Evolutionary conservation across 306 rosid genomes (phyloP), one percentile per base, ranked within the genome.

Genomic region (Inga leiocalycina): DNA sequence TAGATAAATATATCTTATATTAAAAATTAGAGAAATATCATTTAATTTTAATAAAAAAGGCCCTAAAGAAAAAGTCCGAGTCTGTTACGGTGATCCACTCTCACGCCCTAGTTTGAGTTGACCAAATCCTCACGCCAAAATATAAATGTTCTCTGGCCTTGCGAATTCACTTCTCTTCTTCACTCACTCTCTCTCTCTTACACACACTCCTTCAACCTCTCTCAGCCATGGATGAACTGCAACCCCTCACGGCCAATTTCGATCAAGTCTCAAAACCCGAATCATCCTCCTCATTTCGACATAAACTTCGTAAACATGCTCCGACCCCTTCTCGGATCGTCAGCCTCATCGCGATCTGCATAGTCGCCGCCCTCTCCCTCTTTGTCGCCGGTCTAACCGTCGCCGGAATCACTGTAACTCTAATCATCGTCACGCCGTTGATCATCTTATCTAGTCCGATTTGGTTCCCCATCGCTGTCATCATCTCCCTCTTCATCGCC

Each of bases 401-500:
- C 74, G 67, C 92, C 0, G 93, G 76, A 4, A 79, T 87, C 7
- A 70, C 75, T 44, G 3, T 92, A 8, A 85, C 82, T 6, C 45
- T 93, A 41, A 56, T 92, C 73, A 54, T 92, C 45, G 70, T 89
- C 80, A 57, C 91, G 2, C 98, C 98, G 0, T 30, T 96, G 30
- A 80, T 96, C 74, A 65, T 96, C 39, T 1, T 93, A 0, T 88
- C 94, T 0, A 90, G 89, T 82, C 99, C 99, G 3, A 64, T 96
- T 43, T 96, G 99, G 99, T 80, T 91, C 45, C 98, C 99, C 0
- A 46, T 88, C 0, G 87, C 76, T 6, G 69, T 85, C 11, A 0
- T 88, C 9, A 46, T 90, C 69, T 83, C 90, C 74, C 22, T 90
- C 44, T 1, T 39, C 24, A n/a, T 87, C 0, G 88, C 90, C 0